A percentile compares a stretch with the other conserved stretches of the same genome.
Conservation (phyloP, 2,329 filamentous ascomycete species). For the Xylaria sp. region DNA sequence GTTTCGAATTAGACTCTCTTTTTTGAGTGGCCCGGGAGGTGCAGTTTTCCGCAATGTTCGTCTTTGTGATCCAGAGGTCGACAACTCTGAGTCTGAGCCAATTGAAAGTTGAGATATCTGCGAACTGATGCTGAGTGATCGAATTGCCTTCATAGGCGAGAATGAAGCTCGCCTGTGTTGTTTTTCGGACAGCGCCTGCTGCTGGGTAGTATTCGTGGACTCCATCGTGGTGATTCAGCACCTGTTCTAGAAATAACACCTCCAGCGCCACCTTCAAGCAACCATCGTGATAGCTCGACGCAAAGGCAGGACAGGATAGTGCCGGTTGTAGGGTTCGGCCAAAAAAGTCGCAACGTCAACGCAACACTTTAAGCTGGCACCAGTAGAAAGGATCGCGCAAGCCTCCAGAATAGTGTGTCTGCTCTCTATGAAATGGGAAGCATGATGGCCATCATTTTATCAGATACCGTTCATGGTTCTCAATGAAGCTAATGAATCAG, state of each 20-base stretch:
- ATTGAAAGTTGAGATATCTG: slow-evolving; percentile 45
- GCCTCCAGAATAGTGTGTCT: slow-evolving; percentile 19
- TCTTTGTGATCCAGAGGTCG: slow-evolving; percentile 39
- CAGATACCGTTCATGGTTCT: background rate
- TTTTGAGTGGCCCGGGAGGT: slow-evolving; percentile 41
- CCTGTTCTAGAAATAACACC: slow-evolving; percentile 10
- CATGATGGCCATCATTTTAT: slow-evolving; percentile 11
- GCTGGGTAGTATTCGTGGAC: slow-evolving; percentile 40
- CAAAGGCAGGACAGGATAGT: background rate
- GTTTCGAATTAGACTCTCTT: slow-evolving; percentile 45
- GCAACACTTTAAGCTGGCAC: slow-evolving; percentile 25
- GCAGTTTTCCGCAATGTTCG: slow-evolving; percentile 45
- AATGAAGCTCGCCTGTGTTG: slow-evolving; percentile 47
- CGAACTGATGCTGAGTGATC: slow-evolving; percentile 49
- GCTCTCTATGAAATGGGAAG: slow-evolving; percentile 11
- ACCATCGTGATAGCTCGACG: slow-evolving; percentile 21
- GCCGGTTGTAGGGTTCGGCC: background rate
- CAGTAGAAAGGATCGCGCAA: slow-evolving; percentile 15
- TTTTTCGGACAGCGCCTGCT: slow-evolving; percentile 40
- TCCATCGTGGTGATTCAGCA: slow-evolving; percentile 43
- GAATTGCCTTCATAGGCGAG: slow-evolving; percentile 48
- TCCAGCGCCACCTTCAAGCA: slow-evolving; percentile 7
- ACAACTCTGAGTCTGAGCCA: slow-evolving; percentile 45
- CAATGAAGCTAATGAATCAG: slow-evolving; percentile 3
- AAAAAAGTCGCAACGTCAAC: slow-evolving; percentile 11